These are phyloP conservation scores for Brassica nigra DNA, from an alignment of 345 rosid genomes.

Conservation along the genomic window DNA sequence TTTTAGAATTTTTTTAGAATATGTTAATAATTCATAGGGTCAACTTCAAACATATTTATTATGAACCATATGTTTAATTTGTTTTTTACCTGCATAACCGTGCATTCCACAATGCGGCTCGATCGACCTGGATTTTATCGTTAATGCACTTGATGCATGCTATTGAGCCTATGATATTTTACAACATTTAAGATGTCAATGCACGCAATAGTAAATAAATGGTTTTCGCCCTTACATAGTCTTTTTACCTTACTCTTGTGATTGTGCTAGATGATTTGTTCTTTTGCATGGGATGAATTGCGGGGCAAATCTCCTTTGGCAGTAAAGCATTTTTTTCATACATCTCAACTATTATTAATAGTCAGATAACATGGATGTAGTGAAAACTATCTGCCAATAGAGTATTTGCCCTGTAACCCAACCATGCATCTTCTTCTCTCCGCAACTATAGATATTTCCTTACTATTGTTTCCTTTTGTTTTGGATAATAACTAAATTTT, in stretches of 20 bases:
- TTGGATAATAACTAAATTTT: background rate
- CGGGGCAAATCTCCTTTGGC: conserved; percentile 46
- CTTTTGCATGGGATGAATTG: conserved; percentile 31
- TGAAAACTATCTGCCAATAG: conserved; percentile 31
- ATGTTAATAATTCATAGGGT: too few relatives aligned
- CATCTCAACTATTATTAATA: background rate
- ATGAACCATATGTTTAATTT: too few relatives aligned
- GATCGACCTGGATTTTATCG: too few relatives aligned
- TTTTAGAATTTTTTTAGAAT: too few relatives aligned
- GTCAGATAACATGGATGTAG: background rate
- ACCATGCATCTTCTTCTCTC: conserved; percentile 30
- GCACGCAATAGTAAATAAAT: background rate
- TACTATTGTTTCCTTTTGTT: background rate
- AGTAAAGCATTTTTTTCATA: conserved; percentile 1
- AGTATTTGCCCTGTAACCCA: conserved; percentile 38
- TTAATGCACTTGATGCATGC: too few relatives aligned
- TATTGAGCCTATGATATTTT: too few relatives aligned
- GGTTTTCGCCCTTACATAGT: background rate
- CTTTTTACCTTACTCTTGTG: conserved; percentile 3
- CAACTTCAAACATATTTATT: too few relatives aligned
- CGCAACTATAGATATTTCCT: background rate
- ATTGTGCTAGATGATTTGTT: background rate
- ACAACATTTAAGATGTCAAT: background rate
- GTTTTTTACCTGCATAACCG: too few relatives aligned
- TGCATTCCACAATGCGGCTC: too few relatives aligned